Evolutionary conservation across 139 green algal genomes (phyloP), one percentile per base, ranked within the genome.

Genomic region (Coccomyxa sp.): DNA sequence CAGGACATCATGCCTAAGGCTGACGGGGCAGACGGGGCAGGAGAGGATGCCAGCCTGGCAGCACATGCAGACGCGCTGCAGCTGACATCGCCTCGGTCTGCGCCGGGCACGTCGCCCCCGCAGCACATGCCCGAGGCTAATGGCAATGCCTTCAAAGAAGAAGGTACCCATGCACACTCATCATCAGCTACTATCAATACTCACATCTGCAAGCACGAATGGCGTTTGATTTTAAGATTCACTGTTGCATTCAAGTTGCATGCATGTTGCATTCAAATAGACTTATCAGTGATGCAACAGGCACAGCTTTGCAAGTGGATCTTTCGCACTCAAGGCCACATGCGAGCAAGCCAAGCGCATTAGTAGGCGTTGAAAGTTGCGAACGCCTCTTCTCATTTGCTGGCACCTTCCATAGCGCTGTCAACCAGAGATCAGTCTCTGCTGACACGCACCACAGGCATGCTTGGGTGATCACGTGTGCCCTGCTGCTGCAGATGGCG

Each of bases 1-100:
- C 79, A 81, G 16, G 85, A 94, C 27, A 75, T 86, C n/a, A 80
- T 95, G 27, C 80, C 82, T 27, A 75, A 76, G 33, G 58, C 84
- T 0, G 73, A 70, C 33, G 82, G 83, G 7, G 81, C 55, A 37
- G 77, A 78, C 64, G 64, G 79, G 55, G 38, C 68, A 33, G 78
- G 69, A 73, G 74, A 35, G 73, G 78, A 68, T 7, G 37, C 36
- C 37, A 58, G n/a, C 29, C 71, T 78, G 27, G 78, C 68, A 22
- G 78, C 39, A 44, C 69, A 69, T 37, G 37, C 34, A 34, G 12
- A 44, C 31, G 39, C 6, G 64, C 70, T 54, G 76, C 35, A 14
- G 50, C 55, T 50, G 76, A 64, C 50, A 4, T 64, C 50, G 50
- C 50, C 50, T 3, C 50, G 50, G 18, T 18, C 22, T 7, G 50